Base-by-base conservation (phyloP, 352 stramenopile species). In the Pythium monospermum region DNA sequence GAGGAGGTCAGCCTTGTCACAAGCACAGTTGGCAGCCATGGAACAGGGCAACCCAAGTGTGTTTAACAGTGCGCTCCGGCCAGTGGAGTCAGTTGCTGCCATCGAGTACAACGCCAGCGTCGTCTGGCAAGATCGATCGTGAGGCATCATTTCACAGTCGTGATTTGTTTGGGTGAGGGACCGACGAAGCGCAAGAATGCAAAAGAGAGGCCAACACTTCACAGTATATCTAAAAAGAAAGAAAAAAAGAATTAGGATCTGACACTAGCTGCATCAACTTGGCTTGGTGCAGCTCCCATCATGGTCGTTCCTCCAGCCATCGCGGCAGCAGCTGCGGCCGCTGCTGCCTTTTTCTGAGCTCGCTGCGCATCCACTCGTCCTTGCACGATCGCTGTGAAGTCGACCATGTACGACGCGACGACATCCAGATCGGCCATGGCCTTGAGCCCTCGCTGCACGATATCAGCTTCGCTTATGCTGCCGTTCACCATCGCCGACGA, bases 331-430 rank as follows among this genome's bases (percentile, higher is more conserved):
- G 57, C 64, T 27, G 61, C 66, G 0, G 45, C 35, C 7, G 60
- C 64, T 18, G 59, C 49, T 28, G 74, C 70, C 31, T 88, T 88
- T 62, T 87, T 89, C 44, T 88, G 74, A 0, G 83, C 73, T 25
- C 78, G 61, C 52, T 94, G 78, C 0, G 68, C 69, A 44, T 94
- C 83, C 23, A 89, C 69, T 7, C 83, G 68, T 1, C 70, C 68
- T 26, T 91, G 80, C 2, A 91, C 78, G 38, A 92, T 91, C 2
- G 74, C 77, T 0, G 77, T 88, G 49, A 97, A 98, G 63, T 98
- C 91, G 21, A 82, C 73, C 83, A 98, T 96, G 62, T 98, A 98
- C 11, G 87, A 81, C 1, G 85, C 89, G 21, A 98, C 92, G 12
- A 97, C 84, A 42, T 98, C 91, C 10, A 98, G 71, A 45, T 96